These are phyloP conservation scores for Phaffomyces opuntiae DNA, from an alignment of 805 yeast genomes.

Conservation along the genomic window DNA sequence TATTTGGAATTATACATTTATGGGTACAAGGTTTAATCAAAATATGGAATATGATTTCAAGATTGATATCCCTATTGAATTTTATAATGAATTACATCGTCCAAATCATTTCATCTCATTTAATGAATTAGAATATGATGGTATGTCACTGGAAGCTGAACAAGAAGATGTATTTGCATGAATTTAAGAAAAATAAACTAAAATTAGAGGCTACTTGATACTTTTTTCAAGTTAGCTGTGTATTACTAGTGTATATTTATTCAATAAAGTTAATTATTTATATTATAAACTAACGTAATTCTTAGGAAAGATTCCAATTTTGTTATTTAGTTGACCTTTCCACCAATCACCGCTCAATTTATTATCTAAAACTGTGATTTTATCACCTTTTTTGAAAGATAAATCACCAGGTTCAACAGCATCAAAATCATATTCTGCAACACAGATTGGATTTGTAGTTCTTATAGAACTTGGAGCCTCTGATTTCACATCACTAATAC, in stretches of 20 bases:
- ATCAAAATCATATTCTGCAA: conserved; percentile 34
- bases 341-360: conserved; percentile 17
- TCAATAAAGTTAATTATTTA: background rate
- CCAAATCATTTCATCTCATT: conserved; percentile 81
- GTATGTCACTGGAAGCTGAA: conserved; percentile 49
- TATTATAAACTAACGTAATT: conserved; percentile 12
- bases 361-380: conserved; percentile 30
- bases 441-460: conserved; percentile 22
- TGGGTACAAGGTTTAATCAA: conserved; percentile 77
- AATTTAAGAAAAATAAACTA: background rate
- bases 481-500: background rate
- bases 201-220: too few species aligned
- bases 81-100: conserved; percentile 81
- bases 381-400: conserved; percentile 35
- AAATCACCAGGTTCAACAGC: conserved; percentile 37
- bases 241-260: too few species aligned
- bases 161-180: conserved; percentile 57
- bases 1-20: conserved; percentile 87
- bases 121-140: conserved; percentile 51
- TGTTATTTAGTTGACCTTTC: conserved; percentile 18
- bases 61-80: conserved; percentile 72
- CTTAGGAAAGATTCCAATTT: conserved; percentile 17
- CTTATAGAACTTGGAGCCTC: conserved; percentile 8
- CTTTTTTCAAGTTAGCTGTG: too few species aligned
- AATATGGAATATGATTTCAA: conserved; percentile 56